Evolutionary conservation across 148 eudicot genomes (phyloP).

Genomic region (Dianthus caryophyllus): DNA sequence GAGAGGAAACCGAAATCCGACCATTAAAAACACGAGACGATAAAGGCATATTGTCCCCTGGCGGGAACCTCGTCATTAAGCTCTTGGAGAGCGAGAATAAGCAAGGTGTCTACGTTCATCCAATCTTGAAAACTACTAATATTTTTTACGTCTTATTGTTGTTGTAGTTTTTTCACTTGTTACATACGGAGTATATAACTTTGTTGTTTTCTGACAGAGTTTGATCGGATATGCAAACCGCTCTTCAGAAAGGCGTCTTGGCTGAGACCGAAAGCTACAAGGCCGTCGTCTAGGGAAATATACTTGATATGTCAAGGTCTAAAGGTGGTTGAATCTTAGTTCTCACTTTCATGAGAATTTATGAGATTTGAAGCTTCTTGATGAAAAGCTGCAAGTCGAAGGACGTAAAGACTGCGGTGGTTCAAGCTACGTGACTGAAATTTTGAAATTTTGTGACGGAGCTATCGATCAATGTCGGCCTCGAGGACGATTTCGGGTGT

Average conservation of each 20-base stretch:
- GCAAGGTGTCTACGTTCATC: constrained; percentile 40
- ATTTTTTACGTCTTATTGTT: neutral
- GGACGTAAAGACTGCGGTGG: too few relatives aligned
- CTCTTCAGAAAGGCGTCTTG: constrained; percentile 71
- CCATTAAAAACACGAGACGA: constrained; percentile 17
- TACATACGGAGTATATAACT: too few relatives aligned
- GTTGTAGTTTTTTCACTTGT: neutral
- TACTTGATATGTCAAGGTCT: constrained; percentile 82
- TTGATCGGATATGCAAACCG: constrained; percentile 68
- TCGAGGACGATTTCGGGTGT: neutral
- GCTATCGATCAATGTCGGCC: neutral
- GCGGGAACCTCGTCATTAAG: constrained; percentile 80
- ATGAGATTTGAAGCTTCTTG: neutral
- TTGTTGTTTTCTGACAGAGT: constrained; percentile 38
- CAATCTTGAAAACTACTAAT: neutral
- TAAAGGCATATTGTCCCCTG: constrained; percentile 49
- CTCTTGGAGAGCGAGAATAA: constrained; percentile 80
- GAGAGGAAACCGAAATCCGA: constrained; percentile 21
- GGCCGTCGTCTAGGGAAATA: constrained; percentile 84
- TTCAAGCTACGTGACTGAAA: too few relatives aligned
- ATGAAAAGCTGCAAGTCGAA: neutral
- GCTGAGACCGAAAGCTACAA: constrained; percentile 96
- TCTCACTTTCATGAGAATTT: too few relatives aligned
- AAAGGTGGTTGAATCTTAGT: constrained; percentile 15
- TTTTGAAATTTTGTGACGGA: neutral